Evolutionary conservation across 192 early-diverging fungal genomes (phyloP).

Genomic region (Umbelopsis vinacea): DNA sequence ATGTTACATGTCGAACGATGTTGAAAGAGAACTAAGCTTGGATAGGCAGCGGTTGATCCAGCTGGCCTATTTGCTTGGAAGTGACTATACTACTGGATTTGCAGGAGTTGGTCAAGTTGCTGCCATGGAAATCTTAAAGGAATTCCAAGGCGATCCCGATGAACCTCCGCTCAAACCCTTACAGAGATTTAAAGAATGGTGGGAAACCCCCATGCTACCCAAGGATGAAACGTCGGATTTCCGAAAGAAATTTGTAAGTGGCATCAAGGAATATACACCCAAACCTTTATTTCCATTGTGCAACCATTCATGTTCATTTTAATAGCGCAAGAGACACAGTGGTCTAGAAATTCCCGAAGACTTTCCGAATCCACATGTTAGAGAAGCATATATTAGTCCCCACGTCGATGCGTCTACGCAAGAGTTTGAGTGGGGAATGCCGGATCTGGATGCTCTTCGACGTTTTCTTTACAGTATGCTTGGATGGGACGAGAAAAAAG

Average conservation of each 20-base stretch:
- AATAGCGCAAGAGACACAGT: conserved; percentile 63
- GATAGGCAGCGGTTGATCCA: conserved; percentile 74
- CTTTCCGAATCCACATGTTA: conserved; percentile 83
- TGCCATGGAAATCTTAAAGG: conserved; percentile 88
- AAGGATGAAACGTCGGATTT: conserved; percentile 32
- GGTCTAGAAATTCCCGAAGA: conserved; percentile 68
- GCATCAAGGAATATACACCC: background rate
- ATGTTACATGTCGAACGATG: conserved; percentile 67
- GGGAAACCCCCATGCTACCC: conserved; percentile 30
- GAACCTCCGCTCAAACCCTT: conserved; percentile 56
- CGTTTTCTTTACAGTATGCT: conserved; percentile 64
- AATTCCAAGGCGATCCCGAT: conserved; percentile 57
- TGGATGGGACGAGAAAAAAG: conserved; percentile 67
- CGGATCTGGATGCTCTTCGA: conserved; percentile 69
- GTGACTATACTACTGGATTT: conserved; percentile 95
- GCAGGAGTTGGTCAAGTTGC: conserved; percentile 83
- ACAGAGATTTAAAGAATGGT: conserved; percentile 62
- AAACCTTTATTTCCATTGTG: too few relatives aligned
- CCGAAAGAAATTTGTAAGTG: conserved; percentile 50
- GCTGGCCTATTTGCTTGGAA: conserved; percentile 91
- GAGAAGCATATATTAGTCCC: conserved; percentile 81
- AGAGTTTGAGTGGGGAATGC: conserved; percentile 73
- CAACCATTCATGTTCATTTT: background rate
- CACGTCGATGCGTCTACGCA: conserved; percentile 65
- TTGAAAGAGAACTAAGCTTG: conserved; percentile 72